These are phyloP conservation scores for Phialophora tarda DNA, from an alignment of 2,329 filamentous ascomycete species.

Conservation along the genomic window DNA sequence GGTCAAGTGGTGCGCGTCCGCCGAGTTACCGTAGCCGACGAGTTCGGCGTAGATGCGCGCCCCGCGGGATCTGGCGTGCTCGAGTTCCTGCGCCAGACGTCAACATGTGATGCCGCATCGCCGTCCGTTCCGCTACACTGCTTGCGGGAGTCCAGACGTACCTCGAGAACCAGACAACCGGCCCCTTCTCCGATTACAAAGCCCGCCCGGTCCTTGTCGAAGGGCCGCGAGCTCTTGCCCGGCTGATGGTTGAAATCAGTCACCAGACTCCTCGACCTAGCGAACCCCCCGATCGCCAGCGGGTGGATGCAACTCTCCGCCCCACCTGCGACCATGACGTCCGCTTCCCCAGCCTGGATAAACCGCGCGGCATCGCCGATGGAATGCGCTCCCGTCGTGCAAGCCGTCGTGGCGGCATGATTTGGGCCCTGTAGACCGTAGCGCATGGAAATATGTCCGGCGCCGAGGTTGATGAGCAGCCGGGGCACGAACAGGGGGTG, in stretches of 20 bases:
- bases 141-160: conserved; percentile 41
- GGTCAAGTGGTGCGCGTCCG: conserved; percentile 92
- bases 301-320: conserved; percentile 96
- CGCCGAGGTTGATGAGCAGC: conserved; percentile 91
- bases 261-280: conserved; percentile 81
- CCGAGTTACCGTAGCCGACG: conserved; percentile 85
- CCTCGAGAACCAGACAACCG: conserved; percentile 83
- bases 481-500: conserved; percentile 93
- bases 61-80: conserved; percentile 79
- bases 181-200: conserved; percentile 96
- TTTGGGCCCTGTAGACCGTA: conserved; percentile 82
- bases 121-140: background rate
- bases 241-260: conserved; percentile 79
- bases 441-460: conserved; percentile 92
- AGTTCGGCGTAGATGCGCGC: conserved; percentile 88
- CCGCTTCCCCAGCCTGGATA: conserved; percentile 86
- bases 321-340: conserved; percentile 96
- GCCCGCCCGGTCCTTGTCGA: conserved; percentile 77
- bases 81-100: conserved; percentile 66
- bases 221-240: conserved; percentile 76
- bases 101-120: background rate
- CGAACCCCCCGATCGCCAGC: conserved; percentile 88
- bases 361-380: conserved; percentile 93
- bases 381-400: conserved; percentile 93
- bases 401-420: conserved; percentile 90